Base-by-base conservation (phyloP, 1,284 basidiomycete species). In the Cerrena zonata region DNA sequence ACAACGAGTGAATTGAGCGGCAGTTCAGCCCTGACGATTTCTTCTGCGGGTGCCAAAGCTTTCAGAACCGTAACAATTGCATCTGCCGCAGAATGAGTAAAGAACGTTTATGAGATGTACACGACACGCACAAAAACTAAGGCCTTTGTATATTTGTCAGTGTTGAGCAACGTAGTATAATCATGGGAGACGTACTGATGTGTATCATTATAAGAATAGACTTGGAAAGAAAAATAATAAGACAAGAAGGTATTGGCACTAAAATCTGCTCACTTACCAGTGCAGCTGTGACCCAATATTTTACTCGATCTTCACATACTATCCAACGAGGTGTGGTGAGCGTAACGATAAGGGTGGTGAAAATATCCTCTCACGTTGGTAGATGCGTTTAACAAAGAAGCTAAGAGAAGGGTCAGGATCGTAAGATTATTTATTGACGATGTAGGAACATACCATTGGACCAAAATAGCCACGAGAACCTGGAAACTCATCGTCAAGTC, bases 341-440 rank as follows among this genome's bases (percentile, higher is more conserved):
- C n/a, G n/a, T n/a, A n/a, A n/a, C n/a, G n/a, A n/a, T n/a, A n/a
- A n/a, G n/a, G n/a, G n/a, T n/a, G n/a, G n/a, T n/a, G n/a, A n/a
- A n/a, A n/a, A 11, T 10, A 50, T n/a, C n/a, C n/a, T n/a, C 49
- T 26, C 38, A 50, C 42, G 30, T 27, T 50, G 49, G 27, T 36
- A 46, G 7, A 46, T 50, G 24, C 36, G 49, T 24, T 50, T 45
- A 22, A 50, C 49, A 24, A 50, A 50, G 37, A 50, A 50, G 34
- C 49, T 50, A 40, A 4, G 3, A 26, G 40, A n/a, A n/a, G 23
- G 5, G 22, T 5, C 40, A 49, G 5, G 5, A 21, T 25, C 11
- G 23, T 7, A n/a, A 5, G 18, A 22, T n/a, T n/a, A 22, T 4
- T 24, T 3, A 27, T 15, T 23, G n/a, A 23, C 19, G 11, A 23